Evolutionary conservation across 495 filamentous ascomycete genomes (phyloP), one percentile per base, ranked within the genome.

Genomic region (Rhizodiscina lignyota): DNA sequence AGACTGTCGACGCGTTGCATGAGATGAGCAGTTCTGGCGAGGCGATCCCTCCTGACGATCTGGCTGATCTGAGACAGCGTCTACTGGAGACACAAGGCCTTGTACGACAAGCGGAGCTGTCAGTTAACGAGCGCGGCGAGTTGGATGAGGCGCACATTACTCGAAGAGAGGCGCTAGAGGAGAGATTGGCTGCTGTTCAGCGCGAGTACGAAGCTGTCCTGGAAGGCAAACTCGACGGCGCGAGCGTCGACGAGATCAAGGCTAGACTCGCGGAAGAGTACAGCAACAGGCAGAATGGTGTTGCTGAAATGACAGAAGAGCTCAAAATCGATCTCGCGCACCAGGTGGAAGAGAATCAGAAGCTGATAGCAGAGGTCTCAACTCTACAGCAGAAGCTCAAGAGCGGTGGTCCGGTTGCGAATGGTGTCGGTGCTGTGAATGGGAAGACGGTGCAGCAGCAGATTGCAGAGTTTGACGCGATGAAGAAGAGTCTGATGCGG

Each of bases 401-500:
- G 61, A 58, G 45, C 16, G 63, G 62, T 26, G 58, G 53, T 19
- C 58, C 66, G 1, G 75, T 61, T 21, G 58, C 65, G 1, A 76
- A 78, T 53, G 67, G 73, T 43, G 44, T 52, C 18, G 57, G 63
- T 35, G 55, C 64, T 42, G 64, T 74, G 30, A 82, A 81, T 38
- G 80, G 83, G 66, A 94, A 93, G 65, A 87, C 83, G n/a, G 66
- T 93, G 29, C 83, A 93, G 47, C 86, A 96, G 59, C 87, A 94
- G 60, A 86, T 97, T 51, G 79, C 89, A 37, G 89, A 97, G 47
- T 97, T 97, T 43, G 89, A 97, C 59, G 78, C 79, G 23, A 97
- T 97, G 87, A 97, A 97, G 71, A 97, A 97, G 70, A 89, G 80
- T 30, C 63, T 97, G 42, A 97, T 97, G 89, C 79, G 89, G 38